Percentiles rank a stretch among this genome's conserved stretches.
Evolutionary conservation across 768 basidiomycete species (phyloP).

Genomic region (Grammothele lineata): DNA sequence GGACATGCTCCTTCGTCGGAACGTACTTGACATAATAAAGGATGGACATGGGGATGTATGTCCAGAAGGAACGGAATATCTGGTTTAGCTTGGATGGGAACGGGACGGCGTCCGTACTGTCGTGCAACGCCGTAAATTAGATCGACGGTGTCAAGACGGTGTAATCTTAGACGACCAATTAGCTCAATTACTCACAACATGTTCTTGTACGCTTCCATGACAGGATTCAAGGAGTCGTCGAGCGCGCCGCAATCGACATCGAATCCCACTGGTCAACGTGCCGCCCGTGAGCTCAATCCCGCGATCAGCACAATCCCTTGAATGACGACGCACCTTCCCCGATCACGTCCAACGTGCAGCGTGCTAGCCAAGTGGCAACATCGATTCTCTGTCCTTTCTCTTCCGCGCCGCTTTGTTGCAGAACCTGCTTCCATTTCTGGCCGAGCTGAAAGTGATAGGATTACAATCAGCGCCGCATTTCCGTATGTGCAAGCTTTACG

Average conservation of each 20-base stretch:
- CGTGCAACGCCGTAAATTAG: too few relatives aligned
- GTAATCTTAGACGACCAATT: too few relatives aligned
- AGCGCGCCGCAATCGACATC: constrained; percentile 15
- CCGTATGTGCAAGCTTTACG: too few relatives aligned
- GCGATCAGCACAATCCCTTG: too few relatives aligned
- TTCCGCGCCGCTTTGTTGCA: constrained; percentile 6
- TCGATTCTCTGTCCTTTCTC: constrained; percentile 14
- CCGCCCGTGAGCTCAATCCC: too few relatives aligned
- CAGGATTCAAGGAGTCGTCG: constrained; percentile 6
- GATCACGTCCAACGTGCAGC: constrained; percentile 19
- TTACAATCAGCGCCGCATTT: neutral
- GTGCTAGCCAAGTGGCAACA: constrained; percentile 15
- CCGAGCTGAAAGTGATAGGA: constrained; percentile 12
- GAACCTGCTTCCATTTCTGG: constrained; percentile 22
- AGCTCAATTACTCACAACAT: constrained; percentile 26
- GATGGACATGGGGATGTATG: constrained; percentile 23
- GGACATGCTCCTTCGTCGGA: constrained; percentile 26
- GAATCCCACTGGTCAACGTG: constrained; percentile 17
- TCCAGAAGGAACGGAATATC: constrained; percentile 27
- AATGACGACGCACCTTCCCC: constrained; percentile 14
- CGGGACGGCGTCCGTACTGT: constrained; percentile 23
- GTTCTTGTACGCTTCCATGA: constrained; percentile 21
- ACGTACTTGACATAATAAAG: constrained; percentile 25
- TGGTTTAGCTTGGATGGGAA: constrained; percentile 19
- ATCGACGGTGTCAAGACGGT: too few relatives aligned